Evolutionary conservation across 2,329 filamentous ascomycete genomes (phyloP).

Genomic region (Calonectria honghensis): DNA sequence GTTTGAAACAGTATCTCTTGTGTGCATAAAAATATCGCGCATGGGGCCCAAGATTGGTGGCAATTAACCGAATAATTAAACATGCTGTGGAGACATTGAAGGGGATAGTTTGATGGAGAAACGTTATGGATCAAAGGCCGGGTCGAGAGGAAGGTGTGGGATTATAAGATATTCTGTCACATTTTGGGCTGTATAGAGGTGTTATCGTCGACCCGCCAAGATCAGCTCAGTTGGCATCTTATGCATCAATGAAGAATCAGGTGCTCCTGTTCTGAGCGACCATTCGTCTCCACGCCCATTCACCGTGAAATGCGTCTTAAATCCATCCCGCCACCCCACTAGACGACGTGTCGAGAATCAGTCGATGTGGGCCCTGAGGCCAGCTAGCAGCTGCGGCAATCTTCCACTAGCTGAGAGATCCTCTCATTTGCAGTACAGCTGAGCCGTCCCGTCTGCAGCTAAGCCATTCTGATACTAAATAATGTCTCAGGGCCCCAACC

Average conservation of each 20-base stretch:
- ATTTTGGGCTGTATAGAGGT: not conserved
- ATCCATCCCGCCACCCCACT: slow-evolving; percentile 1
- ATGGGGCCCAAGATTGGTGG: not conserved
- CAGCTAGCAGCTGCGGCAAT: not conserved
- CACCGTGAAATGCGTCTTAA: not conserved
- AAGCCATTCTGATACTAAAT: not conserved
- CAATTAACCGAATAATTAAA: not conserved
- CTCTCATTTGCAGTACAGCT: not conserved
- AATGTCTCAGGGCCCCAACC: not conserved
- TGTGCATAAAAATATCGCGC: not conserved
- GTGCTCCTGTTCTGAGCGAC: not conserved
- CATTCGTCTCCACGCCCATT: not conserved
- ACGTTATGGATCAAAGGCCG: not conserved
- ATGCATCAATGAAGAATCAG: not conserved
- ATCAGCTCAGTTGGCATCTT: not conserved
- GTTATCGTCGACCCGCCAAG: not conserved
- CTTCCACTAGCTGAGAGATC: not conserved
- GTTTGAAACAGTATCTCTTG: not conserved
- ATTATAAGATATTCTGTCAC: not conserved
- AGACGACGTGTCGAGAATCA: not conserved
- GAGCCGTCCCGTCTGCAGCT: slow-evolving; percentile 9
- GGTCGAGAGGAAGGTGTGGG: not conserved
- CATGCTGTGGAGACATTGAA: not conserved
- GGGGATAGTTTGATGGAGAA: not conserved
- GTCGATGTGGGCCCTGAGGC: not conserved